phyloP scores from a whole-genome alignment of 2,329 filamentous ascomycete species.

The Davidsoniella australis region DNA sequence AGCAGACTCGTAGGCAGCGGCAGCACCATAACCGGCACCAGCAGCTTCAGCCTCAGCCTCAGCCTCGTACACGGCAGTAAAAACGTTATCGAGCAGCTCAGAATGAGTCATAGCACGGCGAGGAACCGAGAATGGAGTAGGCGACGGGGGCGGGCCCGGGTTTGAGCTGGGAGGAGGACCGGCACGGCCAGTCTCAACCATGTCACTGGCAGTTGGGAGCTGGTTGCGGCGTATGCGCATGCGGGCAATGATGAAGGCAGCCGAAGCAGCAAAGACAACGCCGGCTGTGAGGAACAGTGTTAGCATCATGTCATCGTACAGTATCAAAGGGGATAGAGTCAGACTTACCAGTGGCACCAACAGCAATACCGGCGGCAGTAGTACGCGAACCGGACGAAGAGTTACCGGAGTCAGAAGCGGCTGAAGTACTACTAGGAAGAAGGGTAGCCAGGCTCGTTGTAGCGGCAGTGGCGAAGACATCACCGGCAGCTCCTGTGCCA shows the following conservation, averaged over 20 bases:
- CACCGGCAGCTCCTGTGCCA: not conserved
- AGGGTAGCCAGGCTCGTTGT: not conserved
- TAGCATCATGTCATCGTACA: not conserved
- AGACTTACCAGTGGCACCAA: slow-evolving; percentile 12
- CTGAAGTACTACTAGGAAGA: not conserved
- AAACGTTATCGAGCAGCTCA: slow-evolving; percentile 9
- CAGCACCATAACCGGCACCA: not conserved
- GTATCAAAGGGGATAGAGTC: not conserved
- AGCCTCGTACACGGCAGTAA: slow-evolving; percentile 6
- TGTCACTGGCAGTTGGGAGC: not conserved
- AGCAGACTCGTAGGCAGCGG: not conserved
- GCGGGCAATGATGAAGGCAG: slow-evolving; percentile 8
- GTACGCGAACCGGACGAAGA: not conserved
- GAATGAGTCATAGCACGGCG: slow-evolving; percentile 10
- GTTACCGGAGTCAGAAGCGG: not conserved
- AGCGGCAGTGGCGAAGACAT: not conserved
- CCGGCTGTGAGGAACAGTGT: slow-evolving; percentile 5
- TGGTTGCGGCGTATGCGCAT: slow-evolving; percentile 7
- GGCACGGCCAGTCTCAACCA: not conserved
- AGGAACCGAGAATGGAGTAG: not conserved
- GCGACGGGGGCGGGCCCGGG: not conserved
- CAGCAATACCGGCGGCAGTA: slow-evolving; percentile 10
- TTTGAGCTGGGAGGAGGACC: not conserved
- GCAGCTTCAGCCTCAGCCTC: slow-evolving; percentile 3
- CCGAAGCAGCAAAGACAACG: slow-evolving; percentile 10